A percentile compares a stretch with the other conserved stretches of the same genome.
These are phyloP conservation scores for Neoscytalidium dimidiatum DNA, from an alignment of 2,329 filamentous ascomycete species.

Conservation along the genomic window DNA sequence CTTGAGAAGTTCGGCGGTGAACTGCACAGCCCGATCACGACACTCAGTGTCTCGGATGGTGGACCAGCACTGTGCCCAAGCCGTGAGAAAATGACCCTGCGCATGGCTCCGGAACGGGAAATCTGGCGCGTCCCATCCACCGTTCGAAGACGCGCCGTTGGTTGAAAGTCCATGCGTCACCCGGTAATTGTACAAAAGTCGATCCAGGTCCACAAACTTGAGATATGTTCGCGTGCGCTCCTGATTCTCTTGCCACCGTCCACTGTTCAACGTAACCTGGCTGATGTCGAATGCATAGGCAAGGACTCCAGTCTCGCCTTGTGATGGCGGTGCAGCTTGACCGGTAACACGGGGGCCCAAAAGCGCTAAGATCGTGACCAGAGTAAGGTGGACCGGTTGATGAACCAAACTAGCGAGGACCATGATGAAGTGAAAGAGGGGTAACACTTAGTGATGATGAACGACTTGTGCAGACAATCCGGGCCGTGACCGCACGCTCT, in stretches of 20 bases:
- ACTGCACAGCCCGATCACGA: conserved; percentile 47
- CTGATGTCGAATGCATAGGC: conserved; percentile 44
- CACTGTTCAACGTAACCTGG: conserved; percentile 41
- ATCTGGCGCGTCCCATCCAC: conserved; percentile 57
- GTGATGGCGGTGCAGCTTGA: conserved; percentile 30
- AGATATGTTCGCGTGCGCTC: conserved; percentile 51
- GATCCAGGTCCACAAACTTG: conserved; percentile 47
- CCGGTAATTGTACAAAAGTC: conserved; percentile 54
- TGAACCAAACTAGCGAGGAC: background rate
- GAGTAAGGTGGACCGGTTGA: background rate
- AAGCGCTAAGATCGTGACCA: background rate
- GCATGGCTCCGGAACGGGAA: conserved; percentile 56
- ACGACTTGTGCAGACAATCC: too few species aligned
- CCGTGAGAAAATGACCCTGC: conserved; percentile 55
- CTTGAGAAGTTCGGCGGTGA: conserved; percentile 51
- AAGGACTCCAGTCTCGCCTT: conserved; percentile 34
- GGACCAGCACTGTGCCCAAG: conserved; percentile 54
- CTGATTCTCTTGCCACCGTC: conserved; percentile 49
- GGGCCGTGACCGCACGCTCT: too few species aligned
- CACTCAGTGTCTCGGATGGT: conserved; percentile 46
- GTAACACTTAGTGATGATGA: too few species aligned
- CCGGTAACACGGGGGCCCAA: conserved; percentile 13
- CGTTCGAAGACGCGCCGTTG: conserved; percentile 47
- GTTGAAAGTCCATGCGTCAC: conserved; percentile 50
- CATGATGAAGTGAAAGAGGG: too few species aligned